Evolutionary conservation across 306 rosid genomes (phyloP).

Genomic region (Fragaria nilgerrensis): DNA sequence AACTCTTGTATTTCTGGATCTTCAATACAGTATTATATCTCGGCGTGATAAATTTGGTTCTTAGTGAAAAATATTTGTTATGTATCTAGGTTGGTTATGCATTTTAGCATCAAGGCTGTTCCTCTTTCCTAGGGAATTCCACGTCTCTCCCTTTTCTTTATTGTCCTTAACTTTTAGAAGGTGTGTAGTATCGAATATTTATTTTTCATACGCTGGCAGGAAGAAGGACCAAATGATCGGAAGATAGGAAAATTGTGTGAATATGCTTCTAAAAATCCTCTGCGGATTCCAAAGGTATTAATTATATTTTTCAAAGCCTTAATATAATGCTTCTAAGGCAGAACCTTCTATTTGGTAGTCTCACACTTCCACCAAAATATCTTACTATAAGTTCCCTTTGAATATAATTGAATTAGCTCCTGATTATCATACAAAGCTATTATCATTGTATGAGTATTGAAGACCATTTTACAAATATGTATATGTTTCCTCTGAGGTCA

Average conservation of each 20-base stretch:
- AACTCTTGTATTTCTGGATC: neutral
- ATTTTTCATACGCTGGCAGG: slow-evolving; percentile 46
- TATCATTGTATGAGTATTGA: neutral
- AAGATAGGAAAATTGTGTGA: slow-evolving; percentile 89
- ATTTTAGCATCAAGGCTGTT: slow-evolving; percentile 6
- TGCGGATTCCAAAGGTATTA: slow-evolving; percentile 89
- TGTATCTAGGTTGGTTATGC: neutral
- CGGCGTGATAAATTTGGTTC: neutral
- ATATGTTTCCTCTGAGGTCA: neutral
- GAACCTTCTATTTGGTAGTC: neutral
- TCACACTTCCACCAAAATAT: neutral
- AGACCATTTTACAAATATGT: neutral
- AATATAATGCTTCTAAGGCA: neutral
- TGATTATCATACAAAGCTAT: neutral
- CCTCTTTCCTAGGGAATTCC: neutral
- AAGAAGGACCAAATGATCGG: slow-evolving; percentile 86
- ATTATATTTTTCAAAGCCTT: neutral
- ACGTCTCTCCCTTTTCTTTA: neutral
- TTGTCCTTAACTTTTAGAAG: neutral
- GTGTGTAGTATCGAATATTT: neutral
- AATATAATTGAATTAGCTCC: neutral
- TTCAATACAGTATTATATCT: neutral
- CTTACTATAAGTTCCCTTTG: neutral
- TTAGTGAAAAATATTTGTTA: neutral
- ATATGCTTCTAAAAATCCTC: slow-evolving; percentile 84